Conservation (phyloP, 2,329 filamentous ascomycete genomes). For the Diplodia sapinea region DNA sequence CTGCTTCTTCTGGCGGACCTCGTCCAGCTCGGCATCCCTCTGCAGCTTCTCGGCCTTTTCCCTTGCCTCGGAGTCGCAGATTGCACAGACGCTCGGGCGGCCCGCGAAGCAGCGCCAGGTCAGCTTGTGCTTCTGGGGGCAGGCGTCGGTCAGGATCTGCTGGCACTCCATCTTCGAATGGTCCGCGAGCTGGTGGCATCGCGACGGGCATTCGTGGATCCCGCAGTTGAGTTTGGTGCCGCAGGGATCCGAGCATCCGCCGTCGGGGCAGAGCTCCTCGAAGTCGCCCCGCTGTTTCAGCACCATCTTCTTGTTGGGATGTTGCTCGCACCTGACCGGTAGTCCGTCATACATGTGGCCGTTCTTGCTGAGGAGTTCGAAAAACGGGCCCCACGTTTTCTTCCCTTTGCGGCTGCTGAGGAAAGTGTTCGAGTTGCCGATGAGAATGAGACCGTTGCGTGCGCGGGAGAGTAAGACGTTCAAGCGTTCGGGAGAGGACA, state of each 20-base stretch:
- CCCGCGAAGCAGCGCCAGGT: conserved; percentile 55
- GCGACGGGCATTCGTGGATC: conserved; percentile 62
- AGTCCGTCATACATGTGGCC: conserved; percentile 52
- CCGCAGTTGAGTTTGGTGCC: conserved; percentile 60
- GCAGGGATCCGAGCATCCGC: conserved; percentile 69
- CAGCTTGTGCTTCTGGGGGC: conserved; percentile 58
- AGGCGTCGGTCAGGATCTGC: conserved; percentile 54
- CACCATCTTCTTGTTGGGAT: conserved; percentile 54
- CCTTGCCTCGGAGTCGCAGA: conserved; percentile 60
- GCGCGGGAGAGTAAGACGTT: conserved; percentile 75
- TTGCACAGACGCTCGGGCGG: conserved; percentile 50
- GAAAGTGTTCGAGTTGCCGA: conserved; percentile 73
- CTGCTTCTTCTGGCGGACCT: conserved; percentile 53
- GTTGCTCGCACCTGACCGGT: conserved; percentile 45
- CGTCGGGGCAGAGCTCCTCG: conserved; percentile 67
- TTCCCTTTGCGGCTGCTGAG: conserved; percentile 62
- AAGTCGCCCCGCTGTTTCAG: conserved; percentile 64
- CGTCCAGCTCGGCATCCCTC: conserved; percentile 60
- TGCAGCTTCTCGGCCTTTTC: conserved; percentile 52
- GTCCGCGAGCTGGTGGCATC: conserved; percentile 67
- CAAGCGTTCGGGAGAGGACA: conserved; percentile 67
- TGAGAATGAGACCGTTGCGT: conserved; percentile 68
- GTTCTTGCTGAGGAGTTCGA: conserved; percentile 60
- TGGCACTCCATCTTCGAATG: conserved; percentile 62
- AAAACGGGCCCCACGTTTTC: conserved; percentile 63